A percentile compares a stretch with the other conserved stretches of the same genome.
Evolutionary conservation across 1,284 basidiomycete species (phyloP).

Genomic region (Sutorius eximius): DNA sequence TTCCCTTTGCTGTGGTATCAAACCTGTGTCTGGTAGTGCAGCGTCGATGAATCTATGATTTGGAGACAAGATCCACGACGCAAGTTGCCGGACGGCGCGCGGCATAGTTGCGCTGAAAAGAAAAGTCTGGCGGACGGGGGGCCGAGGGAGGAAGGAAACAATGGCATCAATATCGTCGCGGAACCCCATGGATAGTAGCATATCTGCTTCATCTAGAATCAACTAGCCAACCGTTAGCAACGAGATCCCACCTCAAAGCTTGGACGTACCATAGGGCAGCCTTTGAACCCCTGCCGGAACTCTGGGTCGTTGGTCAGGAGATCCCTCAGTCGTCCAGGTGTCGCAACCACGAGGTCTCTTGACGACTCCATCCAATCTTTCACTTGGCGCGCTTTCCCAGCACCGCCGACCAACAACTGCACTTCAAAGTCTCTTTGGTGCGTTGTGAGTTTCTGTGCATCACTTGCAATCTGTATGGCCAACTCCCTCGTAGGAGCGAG

Average conservation of each 20-base stretch:
- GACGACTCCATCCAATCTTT: slow-evolving; percentile 63
- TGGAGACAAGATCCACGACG: slow-evolving; percentile 48
- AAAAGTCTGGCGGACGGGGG: slow-evolving; percentile 82
- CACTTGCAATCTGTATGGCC: slow-evolving; percentile 90
- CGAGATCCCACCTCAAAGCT: not conserved
- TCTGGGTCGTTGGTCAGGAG: slow-evolving; percentile 65
- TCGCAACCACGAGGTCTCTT: slow-evolving; percentile 89
- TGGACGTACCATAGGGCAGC: slow-evolving; percentile 57
- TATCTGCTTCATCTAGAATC: slow-evolving; percentile 95
- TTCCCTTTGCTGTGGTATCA: slow-evolving; percentile 17
- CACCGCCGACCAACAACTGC: slow-evolving; percentile 81
- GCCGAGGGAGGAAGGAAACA: slow-evolving; percentile 62
- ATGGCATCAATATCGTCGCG: slow-evolving; percentile 85
- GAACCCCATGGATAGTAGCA: slow-evolving; percentile 96
- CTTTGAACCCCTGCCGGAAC: slow-evolving; percentile 53
- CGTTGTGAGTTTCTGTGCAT: slow-evolving; percentile 70
- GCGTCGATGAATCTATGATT: slow-evolving; percentile 69
- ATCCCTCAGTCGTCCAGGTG: slow-evolving; percentile 89
- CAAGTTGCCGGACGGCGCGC: slow-evolving; percentile 62
- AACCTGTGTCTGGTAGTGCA: slow-evolving; percentile 38
- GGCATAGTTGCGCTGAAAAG: slow-evolving; percentile 91
- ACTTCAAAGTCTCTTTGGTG: slow-evolving; percentile 72
- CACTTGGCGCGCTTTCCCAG: slow-evolving; percentile 66
- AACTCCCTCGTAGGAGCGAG: slow-evolving; percentile 94
- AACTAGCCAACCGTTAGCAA: slow-evolving; percentile 50